Evolutionary conservation across 2,329 filamentous ascomycete genomes (phyloP).

Genomic region (Cladosporium cucumerinum): DNA sequence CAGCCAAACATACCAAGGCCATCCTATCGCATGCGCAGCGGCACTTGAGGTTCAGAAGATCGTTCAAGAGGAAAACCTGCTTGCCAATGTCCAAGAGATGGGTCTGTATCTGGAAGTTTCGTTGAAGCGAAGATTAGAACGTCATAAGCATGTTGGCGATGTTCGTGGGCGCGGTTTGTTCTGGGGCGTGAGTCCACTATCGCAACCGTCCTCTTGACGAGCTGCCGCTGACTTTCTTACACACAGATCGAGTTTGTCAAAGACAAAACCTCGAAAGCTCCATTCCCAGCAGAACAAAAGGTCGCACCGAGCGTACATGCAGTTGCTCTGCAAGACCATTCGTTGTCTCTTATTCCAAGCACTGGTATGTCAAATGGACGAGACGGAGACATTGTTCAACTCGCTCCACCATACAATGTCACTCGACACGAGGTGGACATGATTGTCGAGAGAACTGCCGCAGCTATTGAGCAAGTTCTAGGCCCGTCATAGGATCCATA

Average conservation of each 20-base stretch:
- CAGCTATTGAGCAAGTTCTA: constrained; percentile 50
- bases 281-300: constrained; percentile 45
- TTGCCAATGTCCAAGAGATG: constrained; percentile 54
- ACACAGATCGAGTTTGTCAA: constrained; percentile 51
- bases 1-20: constrained; percentile 60
- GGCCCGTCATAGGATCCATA: constrained; percentile 4
- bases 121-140: constrained; percentile 41
- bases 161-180: constrained; percentile 58
- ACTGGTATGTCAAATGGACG: constrained; percentile 55
- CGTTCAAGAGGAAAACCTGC: constrained; percentile 51
- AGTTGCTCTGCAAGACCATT: constrained; percentile 30
- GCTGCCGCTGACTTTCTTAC: not conserved
- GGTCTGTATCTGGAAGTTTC: constrained; percentile 47
- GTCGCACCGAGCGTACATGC: constrained; percentile 47
- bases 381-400: constrained; percentile 62
- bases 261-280: constrained; percentile 49
- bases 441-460: constrained; percentile 49
- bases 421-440: constrained; percentile 53
- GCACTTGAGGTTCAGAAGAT: constrained; percentile 60
- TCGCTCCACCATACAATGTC: constrained; percentile 65
- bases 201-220: not conserved
- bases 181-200: constrained; percentile 42
- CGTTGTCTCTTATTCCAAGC: constrained; percentile 59
- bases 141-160: constrained; percentile 53
- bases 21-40: constrained; percentile 55